Evolutionary conservation across 169 alveolate genomes (phyloP), one percentile per base, ranked within the genome.

Genomic region (Plasmodium inui): DNA sequence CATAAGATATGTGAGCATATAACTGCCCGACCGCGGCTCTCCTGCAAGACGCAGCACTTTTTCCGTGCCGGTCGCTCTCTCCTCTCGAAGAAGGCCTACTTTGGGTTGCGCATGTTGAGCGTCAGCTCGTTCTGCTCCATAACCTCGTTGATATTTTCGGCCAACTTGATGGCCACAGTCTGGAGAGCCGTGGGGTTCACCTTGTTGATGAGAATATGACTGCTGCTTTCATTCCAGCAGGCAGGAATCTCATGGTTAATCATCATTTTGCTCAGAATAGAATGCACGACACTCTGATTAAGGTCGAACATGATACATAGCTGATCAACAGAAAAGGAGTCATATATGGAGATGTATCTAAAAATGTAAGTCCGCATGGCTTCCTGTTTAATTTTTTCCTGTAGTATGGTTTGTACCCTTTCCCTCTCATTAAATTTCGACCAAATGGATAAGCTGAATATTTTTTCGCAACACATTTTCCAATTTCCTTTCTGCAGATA

Each of bases 281-380:
- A 97, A 94, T 97, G 98, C 90, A 97, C 97, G 32, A 88, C 92
- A 57, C 96, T 96, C 44, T 95, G 88, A 34, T 95, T 95, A 28
- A 98, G 95, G 82, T 95, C 98, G 83, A 98, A 98, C 98, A 97
- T 98, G 41, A 92, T 86, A 41, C 97, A 95, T 83, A 98, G 92
- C 92, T 97, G 98, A 32, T 95, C 97, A 41, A 98, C 96, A 10
- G 98, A 96, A 92, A 96, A 97, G 9, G 98, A 97, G 78, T 97
- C 98, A 93, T 98, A 98, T 37, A 98, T 92, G 83, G 96, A 79
- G 10, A 95, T 95, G 91, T 96, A 97, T 61, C 98, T 97, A 96
- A 98, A 97, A 61, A 98, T 94, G 98, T 96, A 98, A 57, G 99
- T 98, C 79, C 98, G 96, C 92, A 98, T 88, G 22, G 99, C 99